Conservation (phyloP, 179 eudicot genomes). For the Silene coronaria region DNA sequence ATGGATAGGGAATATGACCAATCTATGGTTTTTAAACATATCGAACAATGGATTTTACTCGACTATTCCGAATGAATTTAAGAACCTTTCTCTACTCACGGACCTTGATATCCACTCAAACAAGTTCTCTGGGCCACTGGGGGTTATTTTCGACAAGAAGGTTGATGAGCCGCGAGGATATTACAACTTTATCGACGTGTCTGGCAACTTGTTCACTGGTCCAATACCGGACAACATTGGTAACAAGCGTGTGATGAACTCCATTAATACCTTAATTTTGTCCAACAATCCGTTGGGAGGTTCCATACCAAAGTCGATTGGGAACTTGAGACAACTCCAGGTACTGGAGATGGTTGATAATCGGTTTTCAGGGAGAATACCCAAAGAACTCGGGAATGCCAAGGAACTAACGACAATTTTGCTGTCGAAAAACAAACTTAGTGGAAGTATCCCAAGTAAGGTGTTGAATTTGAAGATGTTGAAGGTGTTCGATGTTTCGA, state of each 20-base stretch:
- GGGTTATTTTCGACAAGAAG: conserved; percentile 32
- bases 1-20: conserved; percentile 76
- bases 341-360: conserved; percentile 37
- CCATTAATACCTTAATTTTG: conserved; percentile 37
- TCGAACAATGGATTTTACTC: conserved; percentile 54
- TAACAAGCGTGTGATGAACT: conserved; percentile 29
- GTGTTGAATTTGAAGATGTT: conserved; percentile 39
- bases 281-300: conserved; percentile 60
- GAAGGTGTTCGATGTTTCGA: conserved; percentile 52
- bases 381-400: conserved; percentile 45
- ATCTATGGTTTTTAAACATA: conserved; percentile 47
- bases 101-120: conserved; percentile 71
- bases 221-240: conserved; percentile 43
- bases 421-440: conserved; percentile 40
- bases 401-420: conserved; percentile 34
- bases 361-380: conserved; percentile 45
- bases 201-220: conserved; percentile 51
- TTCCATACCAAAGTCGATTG: conserved; percentile 51
- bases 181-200: conserved; percentile 55
- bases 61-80: conserved; percentile 41
- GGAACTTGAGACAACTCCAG: conserved; percentile 37
- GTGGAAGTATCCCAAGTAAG: conserved; percentile 46
- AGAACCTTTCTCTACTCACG: conserved; percentile 31
- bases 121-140: conserved; percentile 44
- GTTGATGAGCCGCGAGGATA: conserved; percentile 28